Base-by-base conservation (phyloP, 495 filamentous ascomycete genomes). In the Trichocladium antarcticum region DNA sequence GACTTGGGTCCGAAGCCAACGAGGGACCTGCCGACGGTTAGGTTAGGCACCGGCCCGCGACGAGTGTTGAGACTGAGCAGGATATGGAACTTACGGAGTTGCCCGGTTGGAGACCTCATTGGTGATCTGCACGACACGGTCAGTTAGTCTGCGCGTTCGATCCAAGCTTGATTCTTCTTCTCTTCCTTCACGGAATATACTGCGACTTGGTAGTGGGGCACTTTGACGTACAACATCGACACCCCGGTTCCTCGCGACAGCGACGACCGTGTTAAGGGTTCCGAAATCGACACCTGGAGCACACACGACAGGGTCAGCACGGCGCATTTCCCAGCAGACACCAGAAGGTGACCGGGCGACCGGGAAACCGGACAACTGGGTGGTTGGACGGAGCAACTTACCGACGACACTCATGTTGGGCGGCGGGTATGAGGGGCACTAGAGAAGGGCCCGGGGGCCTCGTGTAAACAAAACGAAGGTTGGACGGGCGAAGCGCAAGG, bases 61-160 rank as follows among this genome's bases (percentile, higher is more conserved):
- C 40, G n/a, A n/a, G n/a, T n/a, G 1, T 19, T 52, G 42, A 51
- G 15, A 38, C 54, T 12, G 43, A 45, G 46, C 38, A 42, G 19
- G 38, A 4, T 10, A 21, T 42, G 45, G 38, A 49, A 79, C 87
- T 78, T 84, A 95, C 87, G 92, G 92, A 55, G 92, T 99, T 45
- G 87, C 84, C 70, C 92, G 84, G 75, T 99, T 97, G 49, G 92
- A 99, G 58, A 97, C 92, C 70, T 99, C 92, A 74, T 98, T 98
- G 70, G 89, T 85, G 65, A 98, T 96, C 87, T 94, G 61, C 27
- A 31, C 12, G 39, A 41, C 9, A 44, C 1, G 16, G 32, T 35
- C 22, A 50, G 47, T 17, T 10, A 3, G 3, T 17, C 24, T 27
- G 29, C 1, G 28, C 37, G 9, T 15, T 10, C 17, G 2, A 15